Base-by-base conservation (phyloP, 371 early-diverging fungal genomes). In the Apophysomyces sp. region DNA sequence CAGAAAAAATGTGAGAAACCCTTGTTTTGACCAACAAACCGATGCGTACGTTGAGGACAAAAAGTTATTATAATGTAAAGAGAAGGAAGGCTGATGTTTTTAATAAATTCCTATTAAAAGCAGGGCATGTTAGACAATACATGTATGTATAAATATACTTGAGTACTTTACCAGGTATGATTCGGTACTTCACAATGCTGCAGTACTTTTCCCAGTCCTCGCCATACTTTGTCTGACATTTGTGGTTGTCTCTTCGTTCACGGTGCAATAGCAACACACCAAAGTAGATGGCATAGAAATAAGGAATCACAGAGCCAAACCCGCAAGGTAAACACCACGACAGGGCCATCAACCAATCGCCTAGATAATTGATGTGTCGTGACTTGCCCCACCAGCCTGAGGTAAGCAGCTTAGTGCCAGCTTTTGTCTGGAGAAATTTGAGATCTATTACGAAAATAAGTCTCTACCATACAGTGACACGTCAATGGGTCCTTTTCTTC, bases 331-430 rank as follows among this genome's bases (percentile, higher is more conserved):
- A 76, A 58, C 91, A 91, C 89, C 91, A 93, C 0, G 94, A 78
- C 51, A 93, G 68, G 15, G 89, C 85, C 92, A 95, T 91, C 26
- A 92, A 72, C 89, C 92, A 91, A 71, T 95, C 95, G 31, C 91
- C 94, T 53, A 92, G 74, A 77, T 98, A 98, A 73, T 98, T 95
- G 66, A 96, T 91, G 64, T 98, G 94, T 41, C 95, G 82, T 9
- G 95, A 91, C 44, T 83, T 76, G 4, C 96, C 97, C 94, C 96
- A 98, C 96, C 96, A 98, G 39, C 98, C 95, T 36, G 84, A 83
- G 31, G 88, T 85, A 36, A 97, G 78, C 57, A 97, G 81, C 65
- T 85, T 89, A 56, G 86, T 87, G 26, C 96, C 96, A 37, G 88
- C 66, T 56, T 84, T 77, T 0, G 96, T 95, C 61, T 89, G 78